Percentiles rank a stretch among this genome's conserved stretches.
Evolutionary conservation across 345 rosid genomes (phyloP).

Genomic region (Zanthoxylum bungeanum): DNA sequence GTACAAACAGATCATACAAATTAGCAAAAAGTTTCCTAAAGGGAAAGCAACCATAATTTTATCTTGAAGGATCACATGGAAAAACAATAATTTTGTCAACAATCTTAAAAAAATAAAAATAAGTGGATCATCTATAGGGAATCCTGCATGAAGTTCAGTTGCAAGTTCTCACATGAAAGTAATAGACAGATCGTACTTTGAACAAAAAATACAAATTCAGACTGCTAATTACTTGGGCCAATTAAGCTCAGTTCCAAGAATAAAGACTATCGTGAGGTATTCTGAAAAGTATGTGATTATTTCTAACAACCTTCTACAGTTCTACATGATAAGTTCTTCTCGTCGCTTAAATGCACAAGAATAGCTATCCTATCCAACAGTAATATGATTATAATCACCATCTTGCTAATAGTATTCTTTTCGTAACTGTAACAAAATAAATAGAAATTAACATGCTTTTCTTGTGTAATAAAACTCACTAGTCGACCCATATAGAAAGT

Average conservation of each 20-base stretch:
- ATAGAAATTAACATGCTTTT: background rate
- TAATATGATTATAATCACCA: background rate
- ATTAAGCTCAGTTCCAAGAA: background rate
- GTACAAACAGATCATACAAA: slow-evolving; percentile 4
- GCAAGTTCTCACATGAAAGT: too few relatives aligned
- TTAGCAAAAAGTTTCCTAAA: slow-evolving; percentile 9
- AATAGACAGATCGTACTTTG: too few relatives aligned
- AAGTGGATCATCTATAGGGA: background rate
- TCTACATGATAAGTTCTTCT: background rate
- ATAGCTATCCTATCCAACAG: background rate
- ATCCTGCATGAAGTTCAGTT: background rate
- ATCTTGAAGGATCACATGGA: background rate
- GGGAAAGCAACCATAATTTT: background rate
- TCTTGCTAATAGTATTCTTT: background rate
- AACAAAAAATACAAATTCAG: background rate
- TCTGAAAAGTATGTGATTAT: background rate
- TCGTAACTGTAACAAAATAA: background rate
- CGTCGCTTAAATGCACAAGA: background rate
- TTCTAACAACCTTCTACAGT: background rate
- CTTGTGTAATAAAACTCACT: background rate
- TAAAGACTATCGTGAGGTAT: background rate
- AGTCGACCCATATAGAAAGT: background rate
- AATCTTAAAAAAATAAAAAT: background rate
- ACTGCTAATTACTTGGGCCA: background rate
- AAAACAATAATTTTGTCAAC: background rate